Percentiles rank a stretch among this genome's conserved stretches.
phyloP scores from a whole-genome alignment of 2,329 filamentous ascomycete genomes.

The Nemania serpens region DNA sequence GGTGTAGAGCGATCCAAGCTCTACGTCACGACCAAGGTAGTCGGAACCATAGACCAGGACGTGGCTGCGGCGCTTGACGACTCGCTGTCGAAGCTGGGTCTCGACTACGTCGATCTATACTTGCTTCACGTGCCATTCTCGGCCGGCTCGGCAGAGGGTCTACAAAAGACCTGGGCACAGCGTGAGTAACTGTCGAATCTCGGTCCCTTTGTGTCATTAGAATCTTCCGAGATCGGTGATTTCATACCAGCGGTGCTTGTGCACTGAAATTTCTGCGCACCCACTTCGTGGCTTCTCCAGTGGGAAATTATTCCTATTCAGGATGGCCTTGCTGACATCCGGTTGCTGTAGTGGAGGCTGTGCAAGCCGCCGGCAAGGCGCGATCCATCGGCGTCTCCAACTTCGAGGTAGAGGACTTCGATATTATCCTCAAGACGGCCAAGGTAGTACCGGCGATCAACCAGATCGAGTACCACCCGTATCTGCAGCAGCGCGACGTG shows the following conservation, averaged over 20 bases:
- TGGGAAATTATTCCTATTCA: not conserved
- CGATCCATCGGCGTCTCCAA: constrained; percentile 80
- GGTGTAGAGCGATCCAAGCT: constrained; percentile 69
- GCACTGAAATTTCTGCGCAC: not conserved
- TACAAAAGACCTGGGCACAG: constrained; percentile 64
- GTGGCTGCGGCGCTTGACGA: constrained; percentile 58
- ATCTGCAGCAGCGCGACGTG: constrained; percentile 65
- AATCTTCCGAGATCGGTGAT: not conserved
- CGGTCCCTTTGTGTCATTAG: not conserved
- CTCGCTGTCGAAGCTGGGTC: constrained; percentile 66
- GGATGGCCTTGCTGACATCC: not conserved
- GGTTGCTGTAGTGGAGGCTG: constrained; percentile 55
- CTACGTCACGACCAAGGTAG: constrained; percentile 68
- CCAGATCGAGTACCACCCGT: constrained; percentile 82
- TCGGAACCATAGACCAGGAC: constrained; percentile 45
- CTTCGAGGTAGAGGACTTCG: constrained; percentile 63
- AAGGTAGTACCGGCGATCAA: constrained; percentile 70
- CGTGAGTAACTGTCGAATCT: constrained; percentile 1
- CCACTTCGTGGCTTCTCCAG: too few species aligned
- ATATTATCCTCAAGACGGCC: constrained; percentile 61
- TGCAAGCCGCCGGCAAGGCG: constrained; percentile 68
- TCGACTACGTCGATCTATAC: constrained; percentile 76
- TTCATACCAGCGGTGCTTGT: not conserved
- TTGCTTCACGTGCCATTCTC: constrained; percentile 65
- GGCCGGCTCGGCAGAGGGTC: constrained; percentile 54